Evolutionary conservation across 148 eudicot species (phyloP), one percentile per base, ranked within the genome.

Genomic region (Chenopodium formosanum): DNA sequence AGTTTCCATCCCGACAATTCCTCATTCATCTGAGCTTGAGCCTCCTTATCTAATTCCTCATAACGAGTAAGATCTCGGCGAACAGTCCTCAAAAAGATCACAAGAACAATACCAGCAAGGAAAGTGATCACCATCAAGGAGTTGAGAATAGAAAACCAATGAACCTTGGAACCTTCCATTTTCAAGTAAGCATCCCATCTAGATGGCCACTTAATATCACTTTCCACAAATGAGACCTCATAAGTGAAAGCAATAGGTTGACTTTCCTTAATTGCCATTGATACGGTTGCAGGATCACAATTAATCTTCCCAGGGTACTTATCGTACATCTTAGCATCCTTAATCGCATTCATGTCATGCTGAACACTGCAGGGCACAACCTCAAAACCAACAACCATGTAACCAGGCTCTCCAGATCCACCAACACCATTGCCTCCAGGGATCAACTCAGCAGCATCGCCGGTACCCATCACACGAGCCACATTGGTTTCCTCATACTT

Each of bases 141-240:
- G 83, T 93, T 93, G 20, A 93, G 85, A 58, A 93, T 93, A 5
- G 97, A 93, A 82, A 93, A 91, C 97, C 97, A 93, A 80, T 93
- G 97, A 37, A 93, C 97, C 85, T 91, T 93, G 17, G 94, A 90
- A 72, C 97, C 97, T 82, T 91, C 97, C 97, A 93, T 93, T 50
- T 93, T 93, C 88, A 93, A 87, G 83, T 93, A 93, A 16, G 97
- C 95, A 71, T 93, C 97, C 95, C 97, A 93, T 81, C 97, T 93
- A n/a, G 97, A 92, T 2, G 93, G 96, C 96, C 96, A 92, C 84
- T 90, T 92, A 79, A 91, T 92, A 74, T 92, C 92, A 80, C 96
- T 92, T 81, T 88, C 90, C 67, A 88, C 92, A 83, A 92, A 92
- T 5, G 87, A 22, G 4, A 92, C 92, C 89, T 92, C 92, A 72